Evolutionary conservation across 768 basidiomycete genomes (phyloP), one percentile per base, ranked within the genome.

Genomic region (Russula lepida): DNA sequence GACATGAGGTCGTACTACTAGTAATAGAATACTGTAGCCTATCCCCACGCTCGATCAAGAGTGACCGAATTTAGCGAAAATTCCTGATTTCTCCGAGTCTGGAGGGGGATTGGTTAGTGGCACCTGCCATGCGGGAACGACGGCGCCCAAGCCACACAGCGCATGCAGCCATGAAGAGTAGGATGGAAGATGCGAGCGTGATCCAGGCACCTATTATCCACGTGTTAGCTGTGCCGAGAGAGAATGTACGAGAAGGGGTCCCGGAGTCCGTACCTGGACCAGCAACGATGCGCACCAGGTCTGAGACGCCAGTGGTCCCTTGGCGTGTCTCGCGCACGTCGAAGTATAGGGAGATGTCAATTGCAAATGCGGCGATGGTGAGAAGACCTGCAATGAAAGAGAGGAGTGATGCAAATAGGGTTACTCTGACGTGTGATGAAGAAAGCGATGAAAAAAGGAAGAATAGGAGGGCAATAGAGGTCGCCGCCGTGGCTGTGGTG

Each of bases 261-360:
- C 1, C 3, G 8, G 15, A 4, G 35, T 13, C 6, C 78, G 62
- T 66, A 89, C 89, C 89, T 62, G 84, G 83, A 6, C 78, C 85
- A n/a, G 86, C 78, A 58, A 75, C 74, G 13, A 86, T 86, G 46
- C 69, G 74, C 4, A 74, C 73, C n/a, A n/a, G n/a, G n/a, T n/a
- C n/a, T n/a, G n/a, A n/a, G n/a, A n/a, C n/a, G n/a, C n/a, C n/a
- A n/a, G n/a, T n/a, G n/a, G n/a, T n/a, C n/a, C n/a, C n/a, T 37
- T 37, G 35, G 2, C 35, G 35, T 6, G 87, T 76, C 64, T 84
- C 76, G 69, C 81, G 82, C 56, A 85, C 78, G 61, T 77, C 82
- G 3, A 76, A 83, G 67, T 76, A 85, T 33, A 92, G 80, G 17
- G 87, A 85, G 61, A 91, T 85, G 70, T 92, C 88, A 70, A 88